Percentiles rank a stretch among this genome's conserved stretches.
Conservation (phyloP, 495 filamentous ascomycete species). For the Choiromyces venosus region DNA sequence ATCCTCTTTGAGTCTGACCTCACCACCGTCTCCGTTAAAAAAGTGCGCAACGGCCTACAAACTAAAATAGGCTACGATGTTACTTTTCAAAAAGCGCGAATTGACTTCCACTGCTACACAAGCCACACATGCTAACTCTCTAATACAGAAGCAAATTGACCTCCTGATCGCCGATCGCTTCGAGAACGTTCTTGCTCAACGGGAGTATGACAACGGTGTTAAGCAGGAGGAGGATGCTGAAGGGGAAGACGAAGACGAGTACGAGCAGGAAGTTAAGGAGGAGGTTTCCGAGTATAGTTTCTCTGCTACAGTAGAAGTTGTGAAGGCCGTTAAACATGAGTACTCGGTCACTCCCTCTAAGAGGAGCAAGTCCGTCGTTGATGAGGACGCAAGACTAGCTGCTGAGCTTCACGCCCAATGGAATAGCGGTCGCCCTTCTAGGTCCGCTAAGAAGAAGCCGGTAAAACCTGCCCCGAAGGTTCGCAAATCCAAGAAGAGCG, state of each 20-base stretch:
- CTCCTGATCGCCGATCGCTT: constrained; percentile 82
- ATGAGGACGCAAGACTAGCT: constrained; percentile 79
- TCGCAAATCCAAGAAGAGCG: constrained; percentile 64
- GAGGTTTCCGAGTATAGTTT: constrained; percentile 48
- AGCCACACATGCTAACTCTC: constrained; percentile 1
- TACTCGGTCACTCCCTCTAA: constrained; percentile 44
- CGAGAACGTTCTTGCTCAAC: constrained; percentile 62
- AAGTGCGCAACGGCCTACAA: constrained; percentile 76
- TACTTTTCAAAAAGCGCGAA: constrained; percentile 71
- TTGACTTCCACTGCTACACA: constrained; percentile 7
- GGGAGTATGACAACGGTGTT: constrained; percentile 42
- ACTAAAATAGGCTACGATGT: constrained; percentile 70
- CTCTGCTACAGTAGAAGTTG: constrained; percentile 27
- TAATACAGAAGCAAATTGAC: constrained; percentile 66
- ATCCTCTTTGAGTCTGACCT: constrained; percentile 80
- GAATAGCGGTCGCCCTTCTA: constrained; percentile 68
- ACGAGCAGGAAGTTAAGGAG: constrained; percentile 47
- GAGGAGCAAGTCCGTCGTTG: constrained; percentile 55
- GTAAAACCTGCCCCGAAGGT: constrained; percentile 57
- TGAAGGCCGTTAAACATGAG: constrained; percentile 35
- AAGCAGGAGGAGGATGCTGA: constrained; percentile 54
- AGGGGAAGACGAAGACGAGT: constrained; percentile 48
- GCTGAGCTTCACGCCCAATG: constrained; percentile 87
- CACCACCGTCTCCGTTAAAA: constrained; percentile 84
- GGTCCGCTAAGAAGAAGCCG: constrained; percentile 45